Evolutionary conservation across 177 flowering plant species (phyloP), one percentile per base, ranked within the genome.

Genomic region (Tripterygium wilfordii): DNA sequence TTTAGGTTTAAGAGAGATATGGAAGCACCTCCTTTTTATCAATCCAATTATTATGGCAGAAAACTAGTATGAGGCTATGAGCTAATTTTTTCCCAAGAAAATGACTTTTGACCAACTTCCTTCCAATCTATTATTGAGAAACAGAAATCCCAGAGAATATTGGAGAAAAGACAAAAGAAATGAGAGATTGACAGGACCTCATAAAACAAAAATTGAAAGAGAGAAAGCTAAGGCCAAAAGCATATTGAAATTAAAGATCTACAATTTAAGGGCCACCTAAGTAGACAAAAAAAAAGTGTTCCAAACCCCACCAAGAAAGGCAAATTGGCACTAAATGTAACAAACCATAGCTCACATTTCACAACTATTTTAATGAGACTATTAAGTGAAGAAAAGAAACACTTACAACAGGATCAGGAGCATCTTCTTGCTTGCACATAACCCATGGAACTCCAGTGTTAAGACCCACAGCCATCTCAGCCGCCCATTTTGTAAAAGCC

Each of bases 371-470:
- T 3, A 10, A 5, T 41, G 13, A 20, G 15, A 5, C 2, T 3
- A 41, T 4, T 13, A 29, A 30, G 13, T 29, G 13, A 23, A 32
- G 36, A 12, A 17, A 23, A 42, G 18, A 49, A 16, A 51, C 3
- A 22, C 71, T 69, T 69, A 91, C 98, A 43, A 85, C 49, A 4
- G 90, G 90, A 65, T 79, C 96, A 22, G 98, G 98, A 30, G 90
- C 95, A 63, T 83, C 86, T 32, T 85, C 90, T 75, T 83, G 89
- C 57, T 87, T 81, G 75, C 96, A 87, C 96, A 87, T 87, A 53
- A 91, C 61, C 98, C 98, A 91, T 15, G 98, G 98, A 49, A 91
- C 96, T 10, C 95, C 96, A n/a, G 95, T 85, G 45, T 55, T 61
- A 3, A 83, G 83, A 8, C 75, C 69, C 20, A 77, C 75, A 5